These are phyloP conservation scores for Leccinellum albellum DNA, from an alignment of 768 basidiomycete species.

Conservation along the genomic window DNA sequence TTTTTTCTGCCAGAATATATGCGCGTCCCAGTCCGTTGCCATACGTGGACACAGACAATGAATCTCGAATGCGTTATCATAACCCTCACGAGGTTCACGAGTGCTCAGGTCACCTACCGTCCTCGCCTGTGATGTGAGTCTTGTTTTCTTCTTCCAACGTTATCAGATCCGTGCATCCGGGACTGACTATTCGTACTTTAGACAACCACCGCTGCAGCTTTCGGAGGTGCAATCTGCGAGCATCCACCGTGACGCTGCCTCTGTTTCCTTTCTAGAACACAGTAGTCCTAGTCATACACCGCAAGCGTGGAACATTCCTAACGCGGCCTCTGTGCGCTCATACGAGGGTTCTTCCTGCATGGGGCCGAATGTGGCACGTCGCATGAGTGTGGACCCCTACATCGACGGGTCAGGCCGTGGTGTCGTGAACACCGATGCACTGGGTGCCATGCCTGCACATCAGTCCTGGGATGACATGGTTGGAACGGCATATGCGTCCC, in stretches of 20 bases:
- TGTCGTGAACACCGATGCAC: neutral
- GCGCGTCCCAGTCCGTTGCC: too few species aligned
- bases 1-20: too few species aligned
- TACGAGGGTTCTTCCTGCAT: neutral
- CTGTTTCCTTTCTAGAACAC: neutral
- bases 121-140: too few species aligned
- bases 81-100: too few species aligned
- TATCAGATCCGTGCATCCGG: too few species aligned
- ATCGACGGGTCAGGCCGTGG: neutral
- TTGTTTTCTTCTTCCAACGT: too few species aligned
- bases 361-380: neutral
- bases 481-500: neutral
- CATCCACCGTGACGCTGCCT: neutral
- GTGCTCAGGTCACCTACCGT: too few species aligned
- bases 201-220: too few species aligned
- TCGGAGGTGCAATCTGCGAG: neutral
- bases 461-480: slow-evolving; percentile 10
- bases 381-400: neutral
- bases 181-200: too few species aligned
- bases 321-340: neutral
- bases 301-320: neutral
- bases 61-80: too few species aligned
- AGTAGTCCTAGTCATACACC: neutral
- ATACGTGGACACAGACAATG: too few species aligned
- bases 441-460: neutral